phyloP scores from a whole-genome alignment of 1,284 basidiomycete genomes.

The Boletus semigastroideus region DNA sequence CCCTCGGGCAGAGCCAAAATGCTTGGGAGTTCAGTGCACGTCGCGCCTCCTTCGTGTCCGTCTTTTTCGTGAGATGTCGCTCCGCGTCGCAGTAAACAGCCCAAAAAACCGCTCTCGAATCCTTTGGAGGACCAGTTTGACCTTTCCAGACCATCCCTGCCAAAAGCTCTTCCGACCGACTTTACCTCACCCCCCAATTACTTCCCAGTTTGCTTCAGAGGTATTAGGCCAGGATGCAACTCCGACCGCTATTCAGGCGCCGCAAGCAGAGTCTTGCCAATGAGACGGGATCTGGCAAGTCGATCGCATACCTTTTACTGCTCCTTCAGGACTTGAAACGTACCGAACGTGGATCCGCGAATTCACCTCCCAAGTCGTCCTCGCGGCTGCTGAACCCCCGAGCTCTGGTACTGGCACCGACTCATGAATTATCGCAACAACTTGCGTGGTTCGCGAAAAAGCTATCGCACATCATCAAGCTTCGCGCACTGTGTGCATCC shows the following conservation, averaged over 20 bases:
- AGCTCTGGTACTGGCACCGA: conserved; percentile 80
- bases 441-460: conserved; percentile 71
- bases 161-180: conserved; percentile 11
- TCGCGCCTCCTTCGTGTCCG: conserved; percentile 25
- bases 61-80: conserved; percentile 28
- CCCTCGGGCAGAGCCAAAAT: conserved; percentile 33
- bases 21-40: conserved; percentile 34
- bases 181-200: conserved; percentile 71
- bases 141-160: conserved; percentile 28
- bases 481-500: conserved; percentile 72
- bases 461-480: conserved; percentile 71
- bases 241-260: conserved; percentile 75
- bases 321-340: conserved; percentile 76
- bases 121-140: conserved; percentile 43
- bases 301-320: conserved; percentile 85
- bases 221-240: conserved; percentile 51
- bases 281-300: conserved; percentile 90
- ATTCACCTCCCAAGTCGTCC: conserved; percentile 8
- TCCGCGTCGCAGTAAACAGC: conserved; percentile 27
- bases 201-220: conserved; percentile 59
- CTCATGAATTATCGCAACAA: conserved; percentile 85
- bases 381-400: conserved; percentile 54
- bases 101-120: conserved; percentile 19
- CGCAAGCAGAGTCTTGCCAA: conserved; percentile 71
- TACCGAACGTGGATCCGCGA: conserved; percentile 40